Conservation (phyloP, 176 grass and related monocot genomes). For the Canna indica region DNA sequence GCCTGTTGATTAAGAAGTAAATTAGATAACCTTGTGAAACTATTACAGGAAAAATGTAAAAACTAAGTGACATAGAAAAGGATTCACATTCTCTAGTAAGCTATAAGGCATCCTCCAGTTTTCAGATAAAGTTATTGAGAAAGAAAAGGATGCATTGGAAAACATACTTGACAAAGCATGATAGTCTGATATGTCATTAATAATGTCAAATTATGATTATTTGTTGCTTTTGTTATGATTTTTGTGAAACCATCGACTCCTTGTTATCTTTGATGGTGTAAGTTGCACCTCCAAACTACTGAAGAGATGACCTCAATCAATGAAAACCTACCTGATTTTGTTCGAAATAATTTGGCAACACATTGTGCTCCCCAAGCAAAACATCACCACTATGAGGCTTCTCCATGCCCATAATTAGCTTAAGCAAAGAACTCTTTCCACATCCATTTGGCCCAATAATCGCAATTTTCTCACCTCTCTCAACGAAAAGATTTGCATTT, state of each 20-base stretch:
- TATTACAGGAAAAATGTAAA: conserved; percentile 7
- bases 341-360: conserved; percentile 96
- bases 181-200: background rate
- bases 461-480: conserved; percentile 91
- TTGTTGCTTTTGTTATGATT: background rate
- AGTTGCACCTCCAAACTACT: background rate
- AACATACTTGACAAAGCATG: background rate
- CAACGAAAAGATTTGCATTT: conserved; percentile 76
- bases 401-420: conserved; percentile 75
- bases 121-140: background rate
- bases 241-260: background rate
- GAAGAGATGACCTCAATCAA: background rate
- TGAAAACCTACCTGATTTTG: conserved; percentile 73
- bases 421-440: conserved; percentile 82
- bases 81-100: background rate
- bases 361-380: conserved; percentile 84
- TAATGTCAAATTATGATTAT: no score
- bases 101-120: background rate
- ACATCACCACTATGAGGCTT: conserved; percentile 74
- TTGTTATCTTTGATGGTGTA: background rate
- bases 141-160: background rate
- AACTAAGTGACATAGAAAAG: conserved; percentile 14
- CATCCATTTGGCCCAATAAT: conserved; percentile 98
- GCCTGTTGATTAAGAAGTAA: conserved; percentile 46
- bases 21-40: conserved; percentile 1